Base-by-base conservation (phyloP, 2,329 filamentous ascomycete genomes). In the Aspergillus sp. region DNA sequence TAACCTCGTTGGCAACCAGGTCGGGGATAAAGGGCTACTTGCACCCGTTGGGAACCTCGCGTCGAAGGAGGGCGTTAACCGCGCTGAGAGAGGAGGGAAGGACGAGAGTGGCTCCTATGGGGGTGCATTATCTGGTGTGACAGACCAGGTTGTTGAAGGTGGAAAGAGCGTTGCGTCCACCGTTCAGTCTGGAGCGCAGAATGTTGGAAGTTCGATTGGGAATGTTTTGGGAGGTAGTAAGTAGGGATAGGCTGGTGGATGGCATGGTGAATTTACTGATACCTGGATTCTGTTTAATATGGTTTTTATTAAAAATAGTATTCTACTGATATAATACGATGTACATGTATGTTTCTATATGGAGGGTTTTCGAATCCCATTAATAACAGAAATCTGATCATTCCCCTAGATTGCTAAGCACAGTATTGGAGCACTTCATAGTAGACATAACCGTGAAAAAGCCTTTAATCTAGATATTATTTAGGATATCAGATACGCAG, bases 11-110 rank as follows among this genome's bases (percentile, higher is more conserved):
- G 74, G 72, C n/a, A 79, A 78, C 34, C 80, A 83, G 61, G 61
- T 84, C 12, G 80, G 82, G 41, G 75, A 83, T 61, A 80, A 79
- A 37, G 81, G 82, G 2, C 65, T 83, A 9, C 72, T 79, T 1
- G 77, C 81, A 54, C 80, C 81, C 2, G 66, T 81, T 22, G 82
- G 82, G 49, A 79, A 84, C 53, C 58, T 72, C 2, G 61, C 73
- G 2, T 79, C 77, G 13, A 83, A 82, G 64, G 81, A 84, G 59
- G 82, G 80, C 9, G 72, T 83, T 57, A 83, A 83, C 64, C 76
- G 81, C 24, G 77, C 78, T 5, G 81, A 84, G 70, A 70, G 82
- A 5, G 74, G 78, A 17, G 83, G 83, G 4, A 84, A 84, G 68
- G 81, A 83, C 59, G 80, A 83, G 13, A 66, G 75, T 34, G 82